Evolutionary conservation across 495 filamentous ascomycete genomes (phyloP).

Genomic region (Penicilliopsis zonata): DNA sequence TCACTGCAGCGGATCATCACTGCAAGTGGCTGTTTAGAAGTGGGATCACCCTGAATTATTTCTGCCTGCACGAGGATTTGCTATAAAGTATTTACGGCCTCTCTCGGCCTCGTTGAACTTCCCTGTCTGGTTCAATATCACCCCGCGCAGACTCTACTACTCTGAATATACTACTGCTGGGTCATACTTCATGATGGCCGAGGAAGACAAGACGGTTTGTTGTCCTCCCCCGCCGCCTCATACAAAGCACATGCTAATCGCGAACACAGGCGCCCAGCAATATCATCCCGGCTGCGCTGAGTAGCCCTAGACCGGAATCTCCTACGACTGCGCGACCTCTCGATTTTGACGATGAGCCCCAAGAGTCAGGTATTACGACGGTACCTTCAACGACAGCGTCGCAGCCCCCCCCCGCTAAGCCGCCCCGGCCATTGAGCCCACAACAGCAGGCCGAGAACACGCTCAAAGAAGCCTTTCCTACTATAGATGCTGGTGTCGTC

Average conservation of each 20-base stretch:
- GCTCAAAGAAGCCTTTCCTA: conserved; percentile 87
- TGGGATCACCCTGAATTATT: conserved; percentile 9
- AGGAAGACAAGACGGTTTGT: conserved; percentile 29
- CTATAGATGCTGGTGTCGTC: conserved; percentile 67
- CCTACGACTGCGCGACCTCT: conserved; percentile 72
- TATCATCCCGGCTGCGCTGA: conserved; percentile 14
- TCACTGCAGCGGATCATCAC: conserved; percentile 20
- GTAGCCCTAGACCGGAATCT: conserved; percentile 52
- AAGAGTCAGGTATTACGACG: conserved; percentile 43
- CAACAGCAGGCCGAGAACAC: conserved; percentile 77
- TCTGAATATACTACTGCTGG: too few species aligned
- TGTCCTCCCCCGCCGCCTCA: too few species aligned
- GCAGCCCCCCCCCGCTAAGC: conserved; percentile 61
- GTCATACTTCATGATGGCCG: conserved; percentile 26
- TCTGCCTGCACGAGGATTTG: conserved; percentile 14
- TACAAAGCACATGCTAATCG: too few species aligned
- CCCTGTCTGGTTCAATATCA: too few species aligned
- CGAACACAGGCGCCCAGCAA: too few species aligned
- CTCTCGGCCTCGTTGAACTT: too few species aligned
- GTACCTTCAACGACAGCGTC: conserved; percentile 25
- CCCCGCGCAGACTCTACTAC: too few species aligned
- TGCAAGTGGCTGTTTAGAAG: conserved; percentile 1
- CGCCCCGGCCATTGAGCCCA: conserved; percentile 72
- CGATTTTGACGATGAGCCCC: conserved; percentile 79
- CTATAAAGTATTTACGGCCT: too few species aligned